A percentile compares a stretch with the other conserved stretches of the same genome.
Evolutionary conservation across 371 early-diverging fungal genomes (phyloP).

Genomic region (Lichtheimia corymbifera): DNA sequence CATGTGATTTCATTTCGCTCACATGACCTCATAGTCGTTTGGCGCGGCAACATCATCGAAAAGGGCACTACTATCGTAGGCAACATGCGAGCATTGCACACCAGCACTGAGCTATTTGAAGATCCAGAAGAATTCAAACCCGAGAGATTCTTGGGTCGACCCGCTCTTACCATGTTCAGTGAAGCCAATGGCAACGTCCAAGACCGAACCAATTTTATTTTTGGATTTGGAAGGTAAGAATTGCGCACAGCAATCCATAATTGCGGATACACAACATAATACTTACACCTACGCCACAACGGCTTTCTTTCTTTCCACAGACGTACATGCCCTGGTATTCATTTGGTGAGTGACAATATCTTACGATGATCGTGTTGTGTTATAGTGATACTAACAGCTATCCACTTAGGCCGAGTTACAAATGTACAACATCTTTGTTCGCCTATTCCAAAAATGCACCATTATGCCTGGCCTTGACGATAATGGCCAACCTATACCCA

Average conservation of each 20-base stretch:
- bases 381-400: background rate
- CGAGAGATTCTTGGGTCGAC: slow-evolving; percentile 18
- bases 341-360: background rate
- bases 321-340: slow-evolving; percentile 15
- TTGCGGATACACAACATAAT: background rate
- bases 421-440: slow-evolving; percentile 6
- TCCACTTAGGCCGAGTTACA: slow-evolving; percentile 10
- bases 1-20: background rate
- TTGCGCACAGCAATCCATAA: background rate
- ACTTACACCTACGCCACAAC: background rate
- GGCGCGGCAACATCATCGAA: slow-evolving; percentile 31
- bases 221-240: slow-evolving; percentile 18
- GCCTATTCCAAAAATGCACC: slow-evolving; percentile 10
- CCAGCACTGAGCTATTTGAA: slow-evolving; percentile 5
- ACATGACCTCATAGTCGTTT: slow-evolving; percentile 4
- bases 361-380: too few species aligned
- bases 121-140: slow-evolving; percentile 21
- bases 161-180: background rate
- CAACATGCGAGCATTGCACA: slow-evolving; percentile 22
- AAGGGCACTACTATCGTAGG: slow-evolving; percentile 26
- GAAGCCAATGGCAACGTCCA: slow-evolving; percentile 6
- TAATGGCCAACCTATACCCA: slow-evolving; percentile 8
- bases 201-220: slow-evolving; percentile 9
- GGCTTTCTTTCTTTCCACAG: background rate
- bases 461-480: slow-evolving; percentile 7